Evolutionary conservation across 495 filamentous ascomycete genomes (phyloP).

Genomic region (Trichoderma gamsii): DNA sequence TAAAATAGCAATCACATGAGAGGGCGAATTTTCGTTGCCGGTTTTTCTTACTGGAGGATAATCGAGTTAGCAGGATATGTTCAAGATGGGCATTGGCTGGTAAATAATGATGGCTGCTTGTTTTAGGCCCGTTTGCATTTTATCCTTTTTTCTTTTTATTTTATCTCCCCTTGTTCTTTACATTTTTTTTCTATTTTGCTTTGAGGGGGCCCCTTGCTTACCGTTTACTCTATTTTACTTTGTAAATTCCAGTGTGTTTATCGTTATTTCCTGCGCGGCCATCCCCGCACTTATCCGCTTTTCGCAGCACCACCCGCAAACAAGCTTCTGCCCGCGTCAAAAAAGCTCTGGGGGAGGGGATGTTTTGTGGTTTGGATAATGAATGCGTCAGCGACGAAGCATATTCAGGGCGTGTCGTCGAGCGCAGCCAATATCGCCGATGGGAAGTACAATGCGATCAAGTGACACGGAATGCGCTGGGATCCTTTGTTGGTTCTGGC

Average conservation of each 20-base stretch:
- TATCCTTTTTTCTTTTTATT: neutral
- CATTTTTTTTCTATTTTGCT: neutral
- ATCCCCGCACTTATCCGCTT: constrained; percentile 2
- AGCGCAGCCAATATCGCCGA: neutral
- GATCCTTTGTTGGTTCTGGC: too few species aligned
- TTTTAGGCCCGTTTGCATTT: neutral
- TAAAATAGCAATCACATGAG: constrained; percentile 6
- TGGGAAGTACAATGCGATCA: neutral
- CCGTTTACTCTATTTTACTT: too few species aligned
- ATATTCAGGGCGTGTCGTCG: neutral
- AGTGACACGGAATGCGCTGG: neutral
- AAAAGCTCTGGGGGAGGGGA: neutral
- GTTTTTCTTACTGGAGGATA: constrained; percentile 4
- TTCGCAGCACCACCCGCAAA: neutral
- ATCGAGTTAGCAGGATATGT: neutral
- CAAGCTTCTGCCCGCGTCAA: neutral
- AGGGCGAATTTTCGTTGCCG: neutral
- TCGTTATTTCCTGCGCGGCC: too few species aligned
- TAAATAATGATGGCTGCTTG: neutral
- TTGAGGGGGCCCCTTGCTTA: neutral
- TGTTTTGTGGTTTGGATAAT: neutral
- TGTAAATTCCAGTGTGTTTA: too few species aligned
- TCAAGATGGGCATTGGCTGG: neutral
- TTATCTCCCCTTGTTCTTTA: neutral
- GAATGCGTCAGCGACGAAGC: constrained; percentile 1